These are phyloP conservation scores for Yarrowia sp. DNA, from an alignment of 805 yeast species.

Conservation along the genomic window DNA sequence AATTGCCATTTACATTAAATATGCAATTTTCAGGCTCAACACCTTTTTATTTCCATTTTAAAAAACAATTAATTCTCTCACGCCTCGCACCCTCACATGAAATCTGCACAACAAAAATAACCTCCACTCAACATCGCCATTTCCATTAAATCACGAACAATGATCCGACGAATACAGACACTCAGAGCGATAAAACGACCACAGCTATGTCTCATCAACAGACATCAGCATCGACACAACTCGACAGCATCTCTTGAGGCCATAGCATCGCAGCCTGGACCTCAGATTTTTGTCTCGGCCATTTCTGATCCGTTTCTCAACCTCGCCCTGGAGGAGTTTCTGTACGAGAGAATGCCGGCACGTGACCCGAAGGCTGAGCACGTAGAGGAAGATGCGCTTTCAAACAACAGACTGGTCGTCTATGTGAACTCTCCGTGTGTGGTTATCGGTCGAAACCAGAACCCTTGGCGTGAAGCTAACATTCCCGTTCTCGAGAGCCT, in stretches of 20 bases:
- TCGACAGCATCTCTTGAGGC: background rate
- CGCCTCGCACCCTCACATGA: background rate
- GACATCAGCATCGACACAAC: background rate
- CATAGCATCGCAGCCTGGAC: conserved; percentile 32
- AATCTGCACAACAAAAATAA: conserved; percentile 7
- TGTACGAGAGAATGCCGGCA: conserved; percentile 64
- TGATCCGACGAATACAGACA: conserved; percentile 10
- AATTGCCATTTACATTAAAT: too few relatives aligned
- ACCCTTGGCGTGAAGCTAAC: conserved; percentile 86
- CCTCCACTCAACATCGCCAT: conserved; percentile 19
- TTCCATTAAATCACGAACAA: background rate
- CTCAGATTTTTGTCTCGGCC: conserved; percentile 57
- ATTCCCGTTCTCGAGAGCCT: conserved; percentile 51
- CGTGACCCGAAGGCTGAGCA: background rate
- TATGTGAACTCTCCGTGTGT: conserved; percentile 81
- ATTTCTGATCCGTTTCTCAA: conserved; percentile 69
- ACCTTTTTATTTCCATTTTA: background rate
- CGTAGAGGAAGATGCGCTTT: background rate
- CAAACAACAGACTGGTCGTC: conserved; percentile 57
- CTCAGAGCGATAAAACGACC: background rate
- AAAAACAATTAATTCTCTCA: too few relatives aligned
- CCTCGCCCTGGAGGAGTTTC: conserved; percentile 75
- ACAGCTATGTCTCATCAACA: background rate
- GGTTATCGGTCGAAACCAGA: conserved; percentile 95
- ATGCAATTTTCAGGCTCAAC: background rate